A percentile compares a stretch with the other conserved stretches of the same genome.
These are phyloP conservation scores for Fusarium continuum DNA, from an alignment of 2,329 filamentous ascomycete genomes.

Conservation along the genomic window DNA sequence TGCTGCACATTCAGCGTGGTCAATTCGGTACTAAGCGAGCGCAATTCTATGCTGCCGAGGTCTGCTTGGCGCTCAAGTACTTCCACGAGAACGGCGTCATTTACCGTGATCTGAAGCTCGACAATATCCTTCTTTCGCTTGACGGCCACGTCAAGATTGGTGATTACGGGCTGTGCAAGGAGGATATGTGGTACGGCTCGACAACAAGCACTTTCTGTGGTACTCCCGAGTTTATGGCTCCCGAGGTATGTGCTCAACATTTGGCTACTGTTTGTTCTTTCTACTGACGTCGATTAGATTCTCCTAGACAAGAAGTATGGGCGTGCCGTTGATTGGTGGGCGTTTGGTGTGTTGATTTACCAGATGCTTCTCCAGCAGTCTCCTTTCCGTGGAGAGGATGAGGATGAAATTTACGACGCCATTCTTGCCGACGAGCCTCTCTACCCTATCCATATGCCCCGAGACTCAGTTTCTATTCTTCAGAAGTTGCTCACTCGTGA, in stretches of 20 bases:
- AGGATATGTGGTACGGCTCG: constrained; percentile 99
- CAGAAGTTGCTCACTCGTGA: constrained; percentile 97
- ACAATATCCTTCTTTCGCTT: constrained; percentile 90
- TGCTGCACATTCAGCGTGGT: constrained; percentile 97
- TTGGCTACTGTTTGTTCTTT: not conserved
- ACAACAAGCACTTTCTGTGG: constrained; percentile 98
- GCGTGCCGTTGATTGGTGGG: constrained; percentile 98
- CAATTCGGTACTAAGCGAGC: constrained; percentile 96
- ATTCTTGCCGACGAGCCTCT: constrained; percentile 97
- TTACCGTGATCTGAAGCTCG: constrained; percentile 94
- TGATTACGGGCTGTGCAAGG: constrained; percentile 98
- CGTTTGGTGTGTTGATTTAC: constrained; percentile 98
- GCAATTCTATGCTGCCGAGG: constrained; percentile 98
- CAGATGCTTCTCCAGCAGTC: constrained; percentile 99
- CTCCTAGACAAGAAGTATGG: constrained; percentile 98
- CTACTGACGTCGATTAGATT: constrained; percentile 68
- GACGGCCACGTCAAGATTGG: constrained; percentile 99
- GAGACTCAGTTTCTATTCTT: constrained; percentile 95
- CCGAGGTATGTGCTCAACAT: constrained; percentile 71
- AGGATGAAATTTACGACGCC: constrained; percentile 99
- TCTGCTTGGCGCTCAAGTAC: constrained; percentile 96
- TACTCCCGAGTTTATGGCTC: constrained; percentile 99
- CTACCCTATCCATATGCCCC: constrained; percentile 98
- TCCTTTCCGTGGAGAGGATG: constrained; percentile 97
- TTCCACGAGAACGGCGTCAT: constrained; percentile 99